Evolutionary conservation across 139 green algal genomes (phyloP), one percentile per base, ranked within the genome.

Genomic region (Coelastrella sp.): DNA sequence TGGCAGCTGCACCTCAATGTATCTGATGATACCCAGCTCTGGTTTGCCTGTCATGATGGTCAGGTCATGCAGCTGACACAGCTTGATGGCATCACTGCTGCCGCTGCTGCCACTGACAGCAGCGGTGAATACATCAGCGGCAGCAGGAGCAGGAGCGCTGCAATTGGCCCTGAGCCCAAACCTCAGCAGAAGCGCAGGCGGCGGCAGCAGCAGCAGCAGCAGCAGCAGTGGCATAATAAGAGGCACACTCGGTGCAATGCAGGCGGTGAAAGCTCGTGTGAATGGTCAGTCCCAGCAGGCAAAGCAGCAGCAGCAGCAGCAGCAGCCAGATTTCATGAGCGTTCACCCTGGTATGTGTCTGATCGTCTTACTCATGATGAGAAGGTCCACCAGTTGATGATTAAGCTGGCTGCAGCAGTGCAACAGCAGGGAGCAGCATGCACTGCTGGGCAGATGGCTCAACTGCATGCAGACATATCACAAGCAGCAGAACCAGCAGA

Each of bases 11-110:
- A 73, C 17, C 82, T 87, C 82, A 87, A 87, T 70, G 57, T 49
- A 19, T 66, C 24, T 19, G 15, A 73, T 9, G 27, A 73, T 25
- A 87, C 82, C 19, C 82, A 87, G 25, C 63, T 87, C 7, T 87
- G 82, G 82, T 78, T 87, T 14, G 82, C 63, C 65, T 87, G 82
- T 49, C 82, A 87, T 63, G 35, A 87, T 56, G 82, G 82, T 10
- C 65, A 79, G 8, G 8, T 4, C 7, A 7, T 87, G 82, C 7
- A 25, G n/a, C 82, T 87, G 27, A 49, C 27, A 4, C 25, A 27
- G 17, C 82, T 87, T 6, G 7, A 27, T 58, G 61, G 10, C 22
- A 63, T 24, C 20, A 57, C 75, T 27, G 8, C 75, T 20, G 56
- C 78, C 20, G 27, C 78, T 17, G 24, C 78, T 56, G 24, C 49